Conservation (phyloP, 345 rosid species). For the Lepidium sativum region DNA sequence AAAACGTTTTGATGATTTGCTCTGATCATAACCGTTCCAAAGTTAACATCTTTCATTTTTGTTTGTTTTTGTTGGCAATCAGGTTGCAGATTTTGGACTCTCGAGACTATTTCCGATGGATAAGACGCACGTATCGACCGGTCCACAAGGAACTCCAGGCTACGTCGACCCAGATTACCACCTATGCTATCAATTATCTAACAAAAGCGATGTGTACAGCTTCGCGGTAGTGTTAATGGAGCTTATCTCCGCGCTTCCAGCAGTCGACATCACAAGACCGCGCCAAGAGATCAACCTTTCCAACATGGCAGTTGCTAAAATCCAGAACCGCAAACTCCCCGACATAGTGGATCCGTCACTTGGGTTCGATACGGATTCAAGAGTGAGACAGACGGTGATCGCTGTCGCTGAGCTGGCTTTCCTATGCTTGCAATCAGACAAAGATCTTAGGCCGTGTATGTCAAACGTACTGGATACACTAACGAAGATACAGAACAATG, state of each 20-base stretch:
- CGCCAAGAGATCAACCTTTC: constrained; percentile 77
- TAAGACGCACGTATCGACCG: constrained; percentile 75
- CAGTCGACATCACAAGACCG: constrained; percentile 78
- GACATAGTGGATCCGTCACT: constrained; percentile 67
- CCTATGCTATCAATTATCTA: constrained; percentile 71
- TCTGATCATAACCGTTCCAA: neutral
- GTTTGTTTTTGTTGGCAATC: neutral
- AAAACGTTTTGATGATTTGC: neutral
- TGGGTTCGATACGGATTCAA: constrained; percentile 54
- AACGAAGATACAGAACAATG: constrained; percentile 30
- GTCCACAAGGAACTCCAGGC: constrained; percentile 96
- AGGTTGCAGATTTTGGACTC: constrained; percentile 88
- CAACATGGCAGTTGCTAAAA: constrained; percentile 68
- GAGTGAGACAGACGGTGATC: constrained; percentile 37
- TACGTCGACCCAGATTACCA: constrained; percentile 93
- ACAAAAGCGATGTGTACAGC: constrained; percentile 74
- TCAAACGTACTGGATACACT: constrained; percentile 40
- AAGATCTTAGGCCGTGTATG: constrained; percentile 74
- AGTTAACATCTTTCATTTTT: neutral
- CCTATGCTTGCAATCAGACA: constrained; percentile 61
- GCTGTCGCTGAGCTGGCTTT: constrained; percentile 83
- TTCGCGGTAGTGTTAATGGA: constrained; percentile 31
- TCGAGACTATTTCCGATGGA: constrained; percentile 70
- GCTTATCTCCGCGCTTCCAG: constrained; percentile 66
- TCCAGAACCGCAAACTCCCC: constrained; percentile 44